These are phyloP conservation scores for Aspergillus nanangensis DNA, from an alignment of 495 filamentous ascomycete genomes.

Conservation along the genomic window DNA sequence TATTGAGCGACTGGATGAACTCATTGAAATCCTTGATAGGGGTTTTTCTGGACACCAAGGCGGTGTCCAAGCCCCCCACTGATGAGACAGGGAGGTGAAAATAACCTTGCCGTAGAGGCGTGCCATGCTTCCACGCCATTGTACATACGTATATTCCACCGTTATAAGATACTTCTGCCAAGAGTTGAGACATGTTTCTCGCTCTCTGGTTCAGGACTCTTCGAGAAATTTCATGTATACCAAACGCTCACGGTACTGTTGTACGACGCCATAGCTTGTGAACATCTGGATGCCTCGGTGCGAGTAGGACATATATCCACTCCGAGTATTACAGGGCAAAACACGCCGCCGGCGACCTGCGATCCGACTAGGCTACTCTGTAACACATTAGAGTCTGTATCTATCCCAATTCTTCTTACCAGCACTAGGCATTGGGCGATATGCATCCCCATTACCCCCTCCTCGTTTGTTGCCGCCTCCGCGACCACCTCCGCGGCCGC, in stretches of 20 bases:
- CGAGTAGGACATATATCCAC: no score
- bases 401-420: constrained; percentile 30
- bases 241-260: no score
- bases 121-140: no score
- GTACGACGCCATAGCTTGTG: no score
- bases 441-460: constrained; percentile 18
- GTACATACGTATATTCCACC: no score
- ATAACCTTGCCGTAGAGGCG: no score
- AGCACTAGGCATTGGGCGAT: constrained; percentile 34
- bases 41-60: constrained; percentile 48
- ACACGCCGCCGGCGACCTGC: background rate
- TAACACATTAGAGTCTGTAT: constrained; percentile 20
- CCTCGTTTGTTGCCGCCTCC: constrained; percentile 10
- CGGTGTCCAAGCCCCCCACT: constrained; percentile 14
- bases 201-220: no score
- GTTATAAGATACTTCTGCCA: no score
- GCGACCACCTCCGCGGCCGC: constrained; percentile 13
- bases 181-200: no score
- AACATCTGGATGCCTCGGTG: no score
- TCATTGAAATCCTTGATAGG: constrained; percentile 64
- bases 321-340: background rate
- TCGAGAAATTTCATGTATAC: no score
- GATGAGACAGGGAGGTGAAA: constrained; percentile 5
- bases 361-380: background rate
- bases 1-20: constrained; percentile 62